Conservation (phyloP, 495 filamentous ascomycete species). For the Lasiosphaeris hirsuta region DNA sequence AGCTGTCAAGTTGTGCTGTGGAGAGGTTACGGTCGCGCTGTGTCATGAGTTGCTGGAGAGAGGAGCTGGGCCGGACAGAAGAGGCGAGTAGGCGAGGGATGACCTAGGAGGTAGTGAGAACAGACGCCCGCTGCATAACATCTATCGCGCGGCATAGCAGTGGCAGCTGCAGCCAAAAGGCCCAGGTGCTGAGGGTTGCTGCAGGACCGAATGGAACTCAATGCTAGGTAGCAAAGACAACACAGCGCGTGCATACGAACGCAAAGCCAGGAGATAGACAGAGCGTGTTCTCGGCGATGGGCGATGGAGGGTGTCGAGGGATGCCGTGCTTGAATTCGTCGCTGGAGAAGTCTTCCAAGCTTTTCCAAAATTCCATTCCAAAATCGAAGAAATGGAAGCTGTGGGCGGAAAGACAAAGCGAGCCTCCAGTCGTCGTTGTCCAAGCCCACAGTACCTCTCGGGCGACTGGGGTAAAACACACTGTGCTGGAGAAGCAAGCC, state of each 20-base stretch:
- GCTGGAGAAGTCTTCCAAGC: no score
- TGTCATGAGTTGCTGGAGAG: neutral
- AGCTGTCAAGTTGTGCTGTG: no score
- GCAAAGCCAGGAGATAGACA: no score
- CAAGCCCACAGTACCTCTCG: neutral
- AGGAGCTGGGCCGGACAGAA: neutral
- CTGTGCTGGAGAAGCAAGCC: slow-evolving; percentile 9
- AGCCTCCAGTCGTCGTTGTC: no score
- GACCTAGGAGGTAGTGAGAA: neutral
- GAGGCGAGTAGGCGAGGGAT: no score
- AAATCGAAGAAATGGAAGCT: no score
- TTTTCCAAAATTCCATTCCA: no score
- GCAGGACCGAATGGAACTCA: slow-evolving; percentile 1
- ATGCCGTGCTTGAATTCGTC: no score
- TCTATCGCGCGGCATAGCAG: neutral
- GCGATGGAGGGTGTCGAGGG: no score
- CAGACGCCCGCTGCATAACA: neutral
- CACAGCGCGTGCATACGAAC: neutral
- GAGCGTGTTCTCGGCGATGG: no score
- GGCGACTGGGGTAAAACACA: neutral
- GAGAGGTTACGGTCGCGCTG: no score
- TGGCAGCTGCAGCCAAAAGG: slow-evolving; percentile 3
- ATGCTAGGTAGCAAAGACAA: slow-evolving; percentile 1
- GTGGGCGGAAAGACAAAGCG: no score
- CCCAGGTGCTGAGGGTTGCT: neutral